phyloP scores from a whole-genome alignment of 2,329 filamentous ascomycete species.

The Neonectria magnoliae region DNA sequence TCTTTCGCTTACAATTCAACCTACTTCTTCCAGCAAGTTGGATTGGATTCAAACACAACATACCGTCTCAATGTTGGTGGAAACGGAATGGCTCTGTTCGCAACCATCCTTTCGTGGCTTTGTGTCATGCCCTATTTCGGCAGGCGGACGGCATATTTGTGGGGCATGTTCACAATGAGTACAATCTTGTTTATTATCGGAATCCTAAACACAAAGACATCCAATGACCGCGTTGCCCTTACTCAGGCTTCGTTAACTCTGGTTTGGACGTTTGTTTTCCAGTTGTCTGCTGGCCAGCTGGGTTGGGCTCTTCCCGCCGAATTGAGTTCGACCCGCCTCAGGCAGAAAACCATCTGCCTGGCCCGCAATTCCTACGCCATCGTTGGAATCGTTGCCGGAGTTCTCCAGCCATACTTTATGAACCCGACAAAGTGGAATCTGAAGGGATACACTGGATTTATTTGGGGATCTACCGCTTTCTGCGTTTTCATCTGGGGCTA shows the following conservation, averaged over 20 bases:
- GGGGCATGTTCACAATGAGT: constrained; percentile 55
- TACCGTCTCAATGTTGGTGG: constrained; percentile 52
- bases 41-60: constrained; percentile 42
- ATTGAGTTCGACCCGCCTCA: constrained; percentile 43
- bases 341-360: constrained; percentile 47
- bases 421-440: constrained; percentile 52
- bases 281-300: constrained; percentile 52
- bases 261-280: constrained; percentile 48
- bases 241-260: constrained; percentile 49
- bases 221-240: constrained; percentile 43
- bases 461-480: constrained; percentile 40
- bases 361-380: constrained; percentile 43
- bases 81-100: constrained; percentile 53
- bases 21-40: constrained; percentile 54
- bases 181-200: constrained; percentile 53
- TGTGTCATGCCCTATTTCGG: constrained; percentile 54
- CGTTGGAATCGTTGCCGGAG: constrained; percentile 34
- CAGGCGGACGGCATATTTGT: constrained; percentile 55
- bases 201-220: constrained; percentile 49
- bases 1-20: constrained; percentile 55
- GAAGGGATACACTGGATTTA: constrained; percentile 52
- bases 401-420: constrained; percentile 49
- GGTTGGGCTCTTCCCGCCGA: constrained; percentile 48
- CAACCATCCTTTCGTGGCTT: constrained; percentile 57
- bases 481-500: constrained; percentile 49